Evolutionary conservation across 441 rosid species (phyloP).

Genomic region (Croton setiger): DNA sequence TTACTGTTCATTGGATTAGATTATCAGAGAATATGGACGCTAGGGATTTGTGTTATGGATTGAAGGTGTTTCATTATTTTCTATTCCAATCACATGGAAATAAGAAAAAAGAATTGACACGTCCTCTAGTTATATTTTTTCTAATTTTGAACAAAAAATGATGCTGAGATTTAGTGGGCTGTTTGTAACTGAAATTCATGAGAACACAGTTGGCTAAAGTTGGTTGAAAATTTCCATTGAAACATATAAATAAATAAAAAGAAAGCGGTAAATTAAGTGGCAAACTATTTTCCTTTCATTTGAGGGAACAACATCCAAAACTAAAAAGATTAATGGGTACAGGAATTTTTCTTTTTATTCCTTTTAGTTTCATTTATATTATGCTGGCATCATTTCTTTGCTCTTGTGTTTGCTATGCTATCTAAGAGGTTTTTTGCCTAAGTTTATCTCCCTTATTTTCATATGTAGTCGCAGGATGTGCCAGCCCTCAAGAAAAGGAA

Average conservation of each 20-base stretch:
- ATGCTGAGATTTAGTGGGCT: neutral
- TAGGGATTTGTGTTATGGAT: neutral
- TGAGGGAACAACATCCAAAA: neutral
- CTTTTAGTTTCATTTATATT: neutral
- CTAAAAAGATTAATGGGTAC: neutral
- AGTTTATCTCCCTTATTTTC: neutral
- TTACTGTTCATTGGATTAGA: neutral
- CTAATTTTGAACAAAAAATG: neutral
- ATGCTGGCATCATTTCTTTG: neutral
- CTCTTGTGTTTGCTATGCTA: conserved; percentile 15
- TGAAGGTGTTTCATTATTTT: neutral
- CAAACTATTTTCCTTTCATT: neutral
- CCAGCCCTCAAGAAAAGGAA: conserved; percentile 15
- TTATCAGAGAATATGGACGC: neutral
- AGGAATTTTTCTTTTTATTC: neutral
- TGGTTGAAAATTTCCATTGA: neutral
- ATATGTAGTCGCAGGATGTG: conserved; percentile 28
- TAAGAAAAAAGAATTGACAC: neutral
- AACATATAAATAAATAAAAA: neutral
- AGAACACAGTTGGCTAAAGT: neutral
- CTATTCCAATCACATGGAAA: neutral
- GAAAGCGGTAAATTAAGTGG: neutral
- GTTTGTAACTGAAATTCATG: neutral
- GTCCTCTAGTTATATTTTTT: neutral
- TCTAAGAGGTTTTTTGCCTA: conserved; percentile 1